A percentile compares a stretch with the other conserved stretches of the same genome.
These are phyloP conservation scores for Ettlia oleoabundans DNA, from an alignment of 139 green algal genomes.

Conservation along the genomic window DNA sequence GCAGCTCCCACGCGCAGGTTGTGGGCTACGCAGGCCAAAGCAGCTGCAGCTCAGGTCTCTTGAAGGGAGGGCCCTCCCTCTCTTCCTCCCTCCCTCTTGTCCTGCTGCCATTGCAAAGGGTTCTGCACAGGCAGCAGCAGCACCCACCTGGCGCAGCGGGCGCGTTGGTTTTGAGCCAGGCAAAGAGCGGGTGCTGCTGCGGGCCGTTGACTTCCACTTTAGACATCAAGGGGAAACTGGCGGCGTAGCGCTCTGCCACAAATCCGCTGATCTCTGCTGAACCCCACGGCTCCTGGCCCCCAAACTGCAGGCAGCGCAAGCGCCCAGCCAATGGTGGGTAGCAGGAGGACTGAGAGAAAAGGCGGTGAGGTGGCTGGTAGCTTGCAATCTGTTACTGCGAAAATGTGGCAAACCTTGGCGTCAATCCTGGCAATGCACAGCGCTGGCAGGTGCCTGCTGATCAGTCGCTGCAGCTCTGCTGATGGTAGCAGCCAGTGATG, in stretches of 20 bases:
- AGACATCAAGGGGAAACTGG: slow-evolving; percentile 95
- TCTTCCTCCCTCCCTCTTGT: background rate
- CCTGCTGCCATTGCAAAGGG: too few species aligned
- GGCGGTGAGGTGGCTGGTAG: background rate
- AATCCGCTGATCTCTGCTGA: slow-evolving; percentile 67
- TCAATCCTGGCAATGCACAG: background rate
- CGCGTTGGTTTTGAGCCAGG: slow-evolving; percentile 69
- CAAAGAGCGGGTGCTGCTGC: slow-evolving; percentile 48
- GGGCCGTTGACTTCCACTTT: slow-evolving; percentile 64
- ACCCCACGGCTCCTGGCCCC: slow-evolving; percentile 70
- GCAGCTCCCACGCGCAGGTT: too few species aligned
- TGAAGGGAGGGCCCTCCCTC: background rate
- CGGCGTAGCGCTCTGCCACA: slow-evolving; percentile 48
- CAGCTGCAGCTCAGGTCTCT: too few species aligned
- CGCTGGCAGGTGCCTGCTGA: background rate
- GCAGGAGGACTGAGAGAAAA: too few species aligned
- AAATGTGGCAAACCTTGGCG: too few species aligned
- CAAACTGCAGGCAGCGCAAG: slow-evolving; percentile 54
- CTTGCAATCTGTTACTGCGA: too few species aligned
- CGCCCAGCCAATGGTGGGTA: too few species aligned
- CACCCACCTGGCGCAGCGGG: slow-evolving; percentile 40
- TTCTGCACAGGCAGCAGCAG: too few species aligned
- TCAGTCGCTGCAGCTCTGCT: background rate
- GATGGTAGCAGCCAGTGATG: background rate
- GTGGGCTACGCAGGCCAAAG: too few species aligned